Conservation (phyloP, 1,284 basidiomycete species). For the Pseudozyma tsukubaensis region DNA sequence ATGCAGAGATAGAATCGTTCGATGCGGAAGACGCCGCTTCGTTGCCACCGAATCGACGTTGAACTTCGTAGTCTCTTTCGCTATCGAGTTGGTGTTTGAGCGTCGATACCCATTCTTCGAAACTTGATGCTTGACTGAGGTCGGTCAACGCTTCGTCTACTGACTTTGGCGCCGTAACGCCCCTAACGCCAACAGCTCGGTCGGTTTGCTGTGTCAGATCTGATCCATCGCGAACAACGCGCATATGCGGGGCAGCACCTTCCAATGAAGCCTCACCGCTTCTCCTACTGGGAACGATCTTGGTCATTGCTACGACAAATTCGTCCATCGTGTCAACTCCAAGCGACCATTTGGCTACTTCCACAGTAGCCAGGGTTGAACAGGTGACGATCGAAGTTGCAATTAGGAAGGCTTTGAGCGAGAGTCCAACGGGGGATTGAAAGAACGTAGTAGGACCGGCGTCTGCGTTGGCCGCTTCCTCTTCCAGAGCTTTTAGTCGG, state of each 20-base stretch:
- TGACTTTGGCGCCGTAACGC: constrained; percentile 18
- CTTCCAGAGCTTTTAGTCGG: constrained; percentile 20
- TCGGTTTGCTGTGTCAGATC: not conserved
- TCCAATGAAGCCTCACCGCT: constrained; percentile 15
- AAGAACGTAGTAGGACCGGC: constrained; percentile 17
- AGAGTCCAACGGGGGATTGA: constrained; percentile 43
- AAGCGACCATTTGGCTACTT: constrained; percentile 23
- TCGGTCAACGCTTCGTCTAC: constrained; percentile 37
- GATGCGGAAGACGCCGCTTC: not conserved
- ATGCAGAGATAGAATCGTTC: constrained; percentile 37
- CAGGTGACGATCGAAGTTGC: constrained; percentile 41
- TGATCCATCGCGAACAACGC: constrained; percentile 14
- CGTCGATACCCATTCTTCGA: constrained; percentile 46
- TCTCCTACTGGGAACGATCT: constrained; percentile 28
- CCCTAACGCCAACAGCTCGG: not conserved
- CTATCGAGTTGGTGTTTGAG: constrained; percentile 43
- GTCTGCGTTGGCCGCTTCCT: constrained; percentile 4
- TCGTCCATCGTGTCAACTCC: constrained; percentile 51
- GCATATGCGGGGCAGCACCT: constrained; percentile 39
- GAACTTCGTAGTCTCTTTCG: constrained; percentile 43
- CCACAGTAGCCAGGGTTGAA: constrained; percentile 23
- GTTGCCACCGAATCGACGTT: constrained; percentile 25
- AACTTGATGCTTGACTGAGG: constrained; percentile 35
- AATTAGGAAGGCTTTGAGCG: constrained; percentile 48
- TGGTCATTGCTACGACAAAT: constrained; percentile 44